Evolutionary conservation across 2,329 filamentous ascomycete genomes (phyloP), one percentile per base, ranked within the genome.

Genomic region (Paraphaeosphaeria minitans): DNA sequence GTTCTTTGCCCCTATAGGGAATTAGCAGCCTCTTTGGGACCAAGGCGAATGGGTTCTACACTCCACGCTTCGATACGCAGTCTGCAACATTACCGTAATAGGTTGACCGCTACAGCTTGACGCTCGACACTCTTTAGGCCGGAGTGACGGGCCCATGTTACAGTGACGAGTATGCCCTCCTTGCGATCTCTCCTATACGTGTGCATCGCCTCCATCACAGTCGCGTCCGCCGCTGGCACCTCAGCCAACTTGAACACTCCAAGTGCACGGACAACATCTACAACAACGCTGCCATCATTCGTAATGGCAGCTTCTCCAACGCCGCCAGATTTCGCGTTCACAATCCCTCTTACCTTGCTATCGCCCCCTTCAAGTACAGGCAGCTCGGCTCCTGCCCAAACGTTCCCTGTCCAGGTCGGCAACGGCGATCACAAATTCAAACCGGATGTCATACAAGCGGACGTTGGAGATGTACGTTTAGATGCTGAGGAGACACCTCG

Each of bases 371-470:
- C 59, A 22, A 61, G 53, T 37, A 60, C 54, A 19, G 68, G 65
- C 1, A 64, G 53, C 5, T 61, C 66, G 13, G 61, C 62, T 9
- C 49, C 63, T 19, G 55, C 60, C 14, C 63, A 66, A 31, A 76
- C 71, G 29, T 64, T 72, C 46, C 77, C 72, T 0, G 66, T 80
- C 13, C 59, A 70, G 8, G 78, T 80, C 14, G 77, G 77, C 7
- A 71, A 77, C 24, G 65, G 64, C 24, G 70, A 75, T 29, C 69
- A 79, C 56, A 70, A 72, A 42, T 79, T 78, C 63, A 67, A 60
- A 22, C 79, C 79, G 1, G 75, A 80, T 52, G 68, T 67, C 21
- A 76, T 77, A 12, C 55, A 66, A 13, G 79, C 77, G 1, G 65
- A 65, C 2, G 64, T 75, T 16, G 79, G 77, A 21, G 78, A 80